Conservation (phyloP, 2,329 filamentous ascomycete species). For the Cladosporium austrohemisphaericum region DNA sequence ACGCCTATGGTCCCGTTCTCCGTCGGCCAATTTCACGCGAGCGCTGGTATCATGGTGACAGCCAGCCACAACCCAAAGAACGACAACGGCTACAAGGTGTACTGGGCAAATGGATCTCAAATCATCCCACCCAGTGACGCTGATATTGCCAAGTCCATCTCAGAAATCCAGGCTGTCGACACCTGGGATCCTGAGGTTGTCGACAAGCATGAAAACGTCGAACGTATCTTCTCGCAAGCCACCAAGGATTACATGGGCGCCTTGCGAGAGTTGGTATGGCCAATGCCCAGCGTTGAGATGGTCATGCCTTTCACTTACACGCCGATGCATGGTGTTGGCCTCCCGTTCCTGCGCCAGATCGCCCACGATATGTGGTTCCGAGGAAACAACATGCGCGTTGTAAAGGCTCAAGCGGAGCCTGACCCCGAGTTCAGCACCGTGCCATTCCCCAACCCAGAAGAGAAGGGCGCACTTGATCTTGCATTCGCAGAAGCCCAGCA, state of each 20-base stretch:
- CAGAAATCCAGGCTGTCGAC: conserved; percentile 51
- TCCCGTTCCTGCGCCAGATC: conserved; percentile 45
- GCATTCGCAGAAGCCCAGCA: conserved; percentile 54
- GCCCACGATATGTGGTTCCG: conserved; percentile 33
- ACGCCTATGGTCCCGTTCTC: conserved; percentile 63
- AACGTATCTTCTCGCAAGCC: conserved; percentile 41
- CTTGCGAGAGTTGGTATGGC: conserved; percentile 35
- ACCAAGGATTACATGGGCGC: conserved; percentile 43
- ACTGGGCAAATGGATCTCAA: conserved; percentile 62
- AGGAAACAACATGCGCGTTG: conserved; percentile 41
- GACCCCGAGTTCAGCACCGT: conserved; percentile 63
- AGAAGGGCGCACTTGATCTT: conserved; percentile 58
- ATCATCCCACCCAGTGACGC: conserved; percentile 61
- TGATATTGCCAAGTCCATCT: conserved; percentile 56
- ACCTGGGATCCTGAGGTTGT: conserved; percentile 46
- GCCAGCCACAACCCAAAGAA: conserved; percentile 62
- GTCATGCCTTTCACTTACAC: conserved; percentile 50
- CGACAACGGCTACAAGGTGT: conserved; percentile 67
- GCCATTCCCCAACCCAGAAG: conserved; percentile 63
- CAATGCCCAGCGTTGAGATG: conserved; percentile 20
- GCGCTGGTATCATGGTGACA: conserved; percentile 63
- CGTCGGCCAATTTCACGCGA: conserved; percentile 51
- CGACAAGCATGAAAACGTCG: conserved; percentile 39
- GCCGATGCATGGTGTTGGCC: conserved; percentile 55
- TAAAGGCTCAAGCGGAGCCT: conserved; percentile 52